Conservation (phyloP, 495 filamentous ascomycete species). For the Glarea lozoyensis region DNA sequence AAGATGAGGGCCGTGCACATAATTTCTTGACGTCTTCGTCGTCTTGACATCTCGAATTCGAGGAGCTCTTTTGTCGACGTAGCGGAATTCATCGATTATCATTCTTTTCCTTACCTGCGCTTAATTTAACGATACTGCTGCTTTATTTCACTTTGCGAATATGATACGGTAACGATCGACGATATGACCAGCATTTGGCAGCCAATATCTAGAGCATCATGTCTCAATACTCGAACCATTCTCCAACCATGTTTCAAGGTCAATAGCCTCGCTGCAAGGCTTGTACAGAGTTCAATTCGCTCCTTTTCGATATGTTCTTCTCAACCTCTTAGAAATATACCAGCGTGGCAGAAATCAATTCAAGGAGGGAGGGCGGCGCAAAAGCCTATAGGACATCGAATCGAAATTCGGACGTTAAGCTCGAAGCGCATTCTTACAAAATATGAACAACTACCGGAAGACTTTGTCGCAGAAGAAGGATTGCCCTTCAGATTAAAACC, state of each 20-base stretch:
- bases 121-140: too few species aligned
- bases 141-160: too few species aligned
- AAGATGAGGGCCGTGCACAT: too few species aligned
- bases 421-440: conserved; percentile 11
- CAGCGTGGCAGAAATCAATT: not conserved
- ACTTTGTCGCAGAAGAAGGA: conserved; percentile 36
- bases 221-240: conserved; percentile 9
- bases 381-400: not conserved
- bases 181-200: conserved; percentile 19
- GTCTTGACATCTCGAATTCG: too few species aligned
- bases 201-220: conserved; percentile 13
- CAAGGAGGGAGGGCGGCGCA: not conserved
- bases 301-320: conserved; percentile 8
- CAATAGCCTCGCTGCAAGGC: conserved; percentile 13
- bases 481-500: conserved; percentile 35
- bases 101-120: too few species aligned
- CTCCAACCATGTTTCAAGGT: conserved; percentile 15
- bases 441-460: conserved; percentile 36
- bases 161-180: conserved; percentile 11
- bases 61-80: too few species aligned
- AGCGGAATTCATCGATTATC: too few species aligned
- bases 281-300: conserved; percentile 7
- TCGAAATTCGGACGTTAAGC: conserved; percentile 6
- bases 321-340: conserved; percentile 1
- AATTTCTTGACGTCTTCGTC: too few species aligned